These are phyloP conservation scores for Tilletiaria anomala DNA, from an alignment of 1,284 basidiomycete species.

Conservation along the genomic window DNA sequence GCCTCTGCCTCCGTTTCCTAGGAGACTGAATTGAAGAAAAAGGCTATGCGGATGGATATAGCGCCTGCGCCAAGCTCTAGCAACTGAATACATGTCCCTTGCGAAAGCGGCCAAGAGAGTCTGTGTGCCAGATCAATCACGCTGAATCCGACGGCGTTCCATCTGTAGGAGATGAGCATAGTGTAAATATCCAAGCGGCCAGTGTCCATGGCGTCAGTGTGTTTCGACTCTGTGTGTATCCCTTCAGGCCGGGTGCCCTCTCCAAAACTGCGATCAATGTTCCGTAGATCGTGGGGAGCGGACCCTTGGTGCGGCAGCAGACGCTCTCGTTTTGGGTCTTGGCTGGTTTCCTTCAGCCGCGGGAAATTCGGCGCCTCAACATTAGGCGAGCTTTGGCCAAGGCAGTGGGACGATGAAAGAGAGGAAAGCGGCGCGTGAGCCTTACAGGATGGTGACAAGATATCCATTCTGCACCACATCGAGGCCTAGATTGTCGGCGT, in stretches of 20 bases:
- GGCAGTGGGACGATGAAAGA: constrained; percentile 23
- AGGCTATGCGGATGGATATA: neutral
- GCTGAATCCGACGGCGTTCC: neutral
- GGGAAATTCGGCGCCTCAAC: constrained; percentile 13
- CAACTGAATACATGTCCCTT: neutral
- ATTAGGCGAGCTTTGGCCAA: neutral
- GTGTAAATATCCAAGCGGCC: neutral
- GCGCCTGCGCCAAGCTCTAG: neutral
- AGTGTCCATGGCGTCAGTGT: constrained; percentile 6
- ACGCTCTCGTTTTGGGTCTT: too few relatives aligned
- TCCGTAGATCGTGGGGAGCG: constrained; percentile 4
- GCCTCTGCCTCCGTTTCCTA: neutral
- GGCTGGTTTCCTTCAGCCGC: constrained; percentile 6
- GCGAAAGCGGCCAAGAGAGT: neutral
- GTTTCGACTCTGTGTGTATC: constrained; percentile 1
- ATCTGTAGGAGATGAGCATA: neutral
- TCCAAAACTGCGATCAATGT: constrained; percentile 1
- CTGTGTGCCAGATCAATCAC: neutral
- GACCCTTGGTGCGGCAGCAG: neutral
- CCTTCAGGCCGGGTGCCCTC: neutral
- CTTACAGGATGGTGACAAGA: constrained; percentile 23
- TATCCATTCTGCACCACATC: constrained; percentile 30
- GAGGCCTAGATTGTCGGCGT: constrained; percentile 23
- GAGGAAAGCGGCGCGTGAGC: constrained; percentile 19
- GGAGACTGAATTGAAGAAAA: neutral